A percentile compares a stretch with the other conserved stretches of the same genome.
Evolutionary conservation across 495 filamentous ascomycete species (phyloP).

Genomic region (Rhizodiscina lignyota): DNA sequence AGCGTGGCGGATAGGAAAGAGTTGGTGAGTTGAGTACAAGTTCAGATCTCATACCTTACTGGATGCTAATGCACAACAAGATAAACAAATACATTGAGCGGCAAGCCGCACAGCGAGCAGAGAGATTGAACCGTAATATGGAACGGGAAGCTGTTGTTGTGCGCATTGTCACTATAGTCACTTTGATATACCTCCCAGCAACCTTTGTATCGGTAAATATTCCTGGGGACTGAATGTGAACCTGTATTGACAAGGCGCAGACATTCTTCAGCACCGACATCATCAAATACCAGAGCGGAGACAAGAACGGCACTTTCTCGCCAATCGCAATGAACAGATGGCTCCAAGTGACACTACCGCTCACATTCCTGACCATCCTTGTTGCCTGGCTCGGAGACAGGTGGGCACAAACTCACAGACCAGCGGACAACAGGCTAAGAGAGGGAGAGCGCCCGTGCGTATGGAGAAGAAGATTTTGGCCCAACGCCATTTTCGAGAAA

Average conservation of each 20-base stretch:
- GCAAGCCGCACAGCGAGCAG: constrained; percentile 20
- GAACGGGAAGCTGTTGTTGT: constrained; percentile 25
- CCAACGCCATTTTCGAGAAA: too few species aligned
- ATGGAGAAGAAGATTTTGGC: too few species aligned
- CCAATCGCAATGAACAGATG: constrained; percentile 21
- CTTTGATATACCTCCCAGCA: constrained; percentile 26
- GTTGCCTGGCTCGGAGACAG: too few species aligned
- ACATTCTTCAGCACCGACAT: constrained; percentile 32
- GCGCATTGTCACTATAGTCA: constrained; percentile 26
- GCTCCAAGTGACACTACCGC: constrained; percentile 27
- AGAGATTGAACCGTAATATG: constrained; percentile 18
- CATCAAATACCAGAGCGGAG: constrained; percentile 23
- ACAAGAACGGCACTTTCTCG: constrained; percentile 21
- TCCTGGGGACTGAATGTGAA: background rate
- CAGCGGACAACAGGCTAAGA: too few species aligned
- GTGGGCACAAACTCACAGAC: too few species aligned
- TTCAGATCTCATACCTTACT: background rate
- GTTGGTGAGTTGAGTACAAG: constrained; percentile 20
- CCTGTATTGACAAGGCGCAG: constrained; percentile 9
- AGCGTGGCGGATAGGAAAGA: constrained; percentile 21
- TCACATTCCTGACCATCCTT: constrained; percentile 19
- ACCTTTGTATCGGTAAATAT: constrained; percentile 29
- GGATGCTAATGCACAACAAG: constrained; percentile 7
- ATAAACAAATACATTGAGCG: constrained; percentile 20
- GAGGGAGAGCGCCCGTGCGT: too few species aligned